A percentile compares a stretch with the other conserved stretches of the same genome.
phyloP scores from a whole-genome alignment of 2,329 filamentous ascomycete genomes.

The Tolypocladium nubicola region DNA sequence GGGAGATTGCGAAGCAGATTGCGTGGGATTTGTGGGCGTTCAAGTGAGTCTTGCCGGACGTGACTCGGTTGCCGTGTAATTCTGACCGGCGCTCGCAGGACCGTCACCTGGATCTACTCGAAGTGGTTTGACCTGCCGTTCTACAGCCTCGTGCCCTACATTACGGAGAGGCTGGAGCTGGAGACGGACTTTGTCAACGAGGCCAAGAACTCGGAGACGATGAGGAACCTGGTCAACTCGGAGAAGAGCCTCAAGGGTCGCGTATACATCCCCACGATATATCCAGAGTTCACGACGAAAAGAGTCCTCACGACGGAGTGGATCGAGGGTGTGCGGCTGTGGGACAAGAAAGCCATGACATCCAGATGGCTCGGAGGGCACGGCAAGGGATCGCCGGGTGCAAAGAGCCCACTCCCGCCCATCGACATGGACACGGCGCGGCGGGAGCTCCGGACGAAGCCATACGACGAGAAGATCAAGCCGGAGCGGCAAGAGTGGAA shows the following conservation, averaged over 20 bases:
- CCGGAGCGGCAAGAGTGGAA: conserved; percentile 72
- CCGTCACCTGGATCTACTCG: conserved; percentile 73
- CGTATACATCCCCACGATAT: conserved; percentile 82
- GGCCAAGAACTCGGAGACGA: conserved; percentile 75
- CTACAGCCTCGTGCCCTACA: conserved; percentile 83
- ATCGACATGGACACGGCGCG: conserved; percentile 37
- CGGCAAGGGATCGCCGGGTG: conserved; percentile 67
- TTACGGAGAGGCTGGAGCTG: conserved; percentile 79
- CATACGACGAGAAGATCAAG: conserved; percentile 55
- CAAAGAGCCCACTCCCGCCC: conserved; percentile 49
- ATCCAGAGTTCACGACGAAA: conserved; percentile 69
- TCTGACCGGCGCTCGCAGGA: conserved; percentile 29
- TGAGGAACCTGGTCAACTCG: conserved; percentile 63
- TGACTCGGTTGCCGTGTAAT: neutral
- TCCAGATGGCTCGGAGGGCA: conserved; percentile 69
- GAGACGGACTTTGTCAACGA: conserved; percentile 95
- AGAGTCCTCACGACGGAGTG: conserved; percentile 91
- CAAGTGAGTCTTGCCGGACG: conserved; percentile 43
- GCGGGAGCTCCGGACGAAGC: conserved; percentile 37
- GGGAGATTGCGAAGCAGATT: conserved; percentile 83
- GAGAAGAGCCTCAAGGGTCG: conserved; percentile 68
- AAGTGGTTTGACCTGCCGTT: conserved; percentile 89
- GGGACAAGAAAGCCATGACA: conserved; percentile 79
- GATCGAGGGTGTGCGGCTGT: conserved; percentile 89
- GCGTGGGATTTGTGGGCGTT: conserved; percentile 95